Evolutionary conservation across 2,329 filamentous ascomycete genomes (phyloP).

Genomic region (Lizonia empirigonia): DNA sequence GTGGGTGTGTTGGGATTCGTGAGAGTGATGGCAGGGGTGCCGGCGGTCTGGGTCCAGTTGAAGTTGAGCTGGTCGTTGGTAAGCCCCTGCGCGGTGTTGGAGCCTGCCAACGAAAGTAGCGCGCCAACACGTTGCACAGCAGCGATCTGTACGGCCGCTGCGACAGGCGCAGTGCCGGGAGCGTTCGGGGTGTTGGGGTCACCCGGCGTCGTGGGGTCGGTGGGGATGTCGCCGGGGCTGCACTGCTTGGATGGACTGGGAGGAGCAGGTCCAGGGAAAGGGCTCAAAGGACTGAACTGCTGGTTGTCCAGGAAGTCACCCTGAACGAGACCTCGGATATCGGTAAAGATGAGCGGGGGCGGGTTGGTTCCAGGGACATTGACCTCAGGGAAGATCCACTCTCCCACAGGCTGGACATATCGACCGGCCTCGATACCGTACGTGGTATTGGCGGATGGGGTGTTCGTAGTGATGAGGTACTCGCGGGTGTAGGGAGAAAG

Average conservation of each 20-base stretch:
- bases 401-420: conserved; percentile 50
- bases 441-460: conserved; percentile 43
- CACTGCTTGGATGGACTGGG: conserved; percentile 36
- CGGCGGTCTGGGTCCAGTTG: conserved; percentile 37
- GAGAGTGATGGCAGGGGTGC: conserved; percentile 29
- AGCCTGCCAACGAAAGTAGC: conserved; percentile 35
- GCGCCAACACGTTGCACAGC: conserved; percentile 39
- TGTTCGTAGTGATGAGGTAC: conserved; percentile 47
- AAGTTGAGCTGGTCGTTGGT: conserved; percentile 36
- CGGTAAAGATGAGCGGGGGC: conserved; percentile 32
- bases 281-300: conserved; percentile 48
- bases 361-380: conserved; percentile 48
- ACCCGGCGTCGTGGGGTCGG: conserved; percentile 9
- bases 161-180: conserved; percentile 21
- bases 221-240: conserved; percentile 25
- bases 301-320: conserved; percentile 38
- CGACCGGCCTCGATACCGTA: conserved; percentile 51
- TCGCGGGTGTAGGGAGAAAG: conserved; percentile 50
- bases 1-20: conserved; percentile 27
- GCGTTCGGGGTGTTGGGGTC: neutral
- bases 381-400: conserved; percentile 54
- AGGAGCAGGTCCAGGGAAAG: conserved; percentile 43
- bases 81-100: conserved; percentile 33
- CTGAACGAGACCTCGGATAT: conserved; percentile 46
- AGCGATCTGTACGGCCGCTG: conserved; percentile 27